Evolutionary conservation across 2,329 filamentous ascomycete species (phyloP).

Genomic region (Phoma sp.): DNA sequence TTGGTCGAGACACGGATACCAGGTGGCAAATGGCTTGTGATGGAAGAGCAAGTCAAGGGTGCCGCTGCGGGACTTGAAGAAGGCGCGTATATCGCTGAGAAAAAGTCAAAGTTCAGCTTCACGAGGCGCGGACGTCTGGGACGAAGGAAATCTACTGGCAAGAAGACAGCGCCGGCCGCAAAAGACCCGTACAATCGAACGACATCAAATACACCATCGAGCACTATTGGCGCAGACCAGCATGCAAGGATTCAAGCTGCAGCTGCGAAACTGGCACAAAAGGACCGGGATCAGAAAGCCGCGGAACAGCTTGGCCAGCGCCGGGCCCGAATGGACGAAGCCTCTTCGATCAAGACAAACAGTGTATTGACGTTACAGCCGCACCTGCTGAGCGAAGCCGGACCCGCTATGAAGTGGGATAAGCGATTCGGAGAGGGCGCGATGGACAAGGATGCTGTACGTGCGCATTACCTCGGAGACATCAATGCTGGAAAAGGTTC

Average conservation of each 20-base stretch:
- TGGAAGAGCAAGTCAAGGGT: conserved; percentile 96
- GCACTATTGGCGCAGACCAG: conserved; percentile 87
- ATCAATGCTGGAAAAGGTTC: conserved; percentile 73
- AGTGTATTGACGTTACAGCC: conserved; percentile 90
- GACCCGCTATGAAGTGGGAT: conserved; percentile 95
- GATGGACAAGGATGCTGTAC: conserved; percentile 84
- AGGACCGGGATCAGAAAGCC: conserved; percentile 65
- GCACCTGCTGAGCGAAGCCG: conserved; percentile 82
- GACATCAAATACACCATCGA: conserved; percentile 61
- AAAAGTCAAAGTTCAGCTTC: conserved; percentile 92
- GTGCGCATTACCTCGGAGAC: conserved; percentile 84
- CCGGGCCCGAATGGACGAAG: conserved; percentile 61
- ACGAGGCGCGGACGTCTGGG: conserved; percentile 71
- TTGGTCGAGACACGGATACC: conserved; percentile 86
- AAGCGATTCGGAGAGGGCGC: conserved; percentile 92
- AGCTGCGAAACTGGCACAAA: conserved; percentile 79
- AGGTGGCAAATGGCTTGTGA: conserved; percentile 85
- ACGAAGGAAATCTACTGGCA: conserved; percentile 59
- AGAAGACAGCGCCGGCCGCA: conserved; percentile 48
- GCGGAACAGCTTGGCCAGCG: conserved; percentile 59
- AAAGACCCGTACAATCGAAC: conserved; percentile 61
- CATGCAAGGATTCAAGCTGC: conserved; percentile 93
- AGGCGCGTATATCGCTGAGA: conserved; percentile 90
- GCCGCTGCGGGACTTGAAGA: conserved; percentile 83
- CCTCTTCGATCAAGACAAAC: conserved; percentile 74